Base-by-base conservation (phyloP, 73 alveolate genomes). In the Durusdinium trenchii region DNA sequence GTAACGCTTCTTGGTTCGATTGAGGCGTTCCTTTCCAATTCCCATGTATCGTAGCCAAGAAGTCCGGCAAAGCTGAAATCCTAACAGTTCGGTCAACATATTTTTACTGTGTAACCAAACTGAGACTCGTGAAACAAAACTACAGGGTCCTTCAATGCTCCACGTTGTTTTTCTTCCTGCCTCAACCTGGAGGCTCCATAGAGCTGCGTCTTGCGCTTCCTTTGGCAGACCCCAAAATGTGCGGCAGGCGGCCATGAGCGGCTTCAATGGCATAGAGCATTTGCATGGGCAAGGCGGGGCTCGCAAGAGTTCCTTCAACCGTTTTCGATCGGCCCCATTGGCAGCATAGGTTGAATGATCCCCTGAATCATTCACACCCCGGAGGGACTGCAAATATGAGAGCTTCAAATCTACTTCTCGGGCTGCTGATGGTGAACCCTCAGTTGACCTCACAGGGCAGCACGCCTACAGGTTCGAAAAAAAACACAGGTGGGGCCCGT, bases 11-110 rank as follows among this genome's bases (percentile, higher is more conserved):
- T 79, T 79, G 9, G 90, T 79, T 6, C 90, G 90, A 6, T 14
- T 3, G 35, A 79, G 10, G 26, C 90, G 42, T 5, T 18, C 61
- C 46, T 47, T 45, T 6, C 90, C 90, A 1, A 79, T 47, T 1
- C 90, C 90, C 16, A 79, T 40, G 35, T 32, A 79, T 7, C 64
- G 10, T 64, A 79, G 45, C 90, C 90, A 79, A 43, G 90, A 61
- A 2, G 47, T 3, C 9, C 90, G 64, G 90, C 90, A 79, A 10
- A 79, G 64, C 69, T 47, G 64, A 79, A 46, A 64, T 6, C 90
- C 90, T 79, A 26, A 12, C 20, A 23, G 50, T 69, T 69, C 32
- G 38, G 47, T 9, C 9, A 23, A 12, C 32, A 26, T 26, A 9
- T 23, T 26, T 23, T 4, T 9, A 71, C 51, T 35, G 38, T n/a